Evolutionary conservation across 1,284 basidiomycete species (phyloP).

Genomic region (Tilletia caries): DNA sequence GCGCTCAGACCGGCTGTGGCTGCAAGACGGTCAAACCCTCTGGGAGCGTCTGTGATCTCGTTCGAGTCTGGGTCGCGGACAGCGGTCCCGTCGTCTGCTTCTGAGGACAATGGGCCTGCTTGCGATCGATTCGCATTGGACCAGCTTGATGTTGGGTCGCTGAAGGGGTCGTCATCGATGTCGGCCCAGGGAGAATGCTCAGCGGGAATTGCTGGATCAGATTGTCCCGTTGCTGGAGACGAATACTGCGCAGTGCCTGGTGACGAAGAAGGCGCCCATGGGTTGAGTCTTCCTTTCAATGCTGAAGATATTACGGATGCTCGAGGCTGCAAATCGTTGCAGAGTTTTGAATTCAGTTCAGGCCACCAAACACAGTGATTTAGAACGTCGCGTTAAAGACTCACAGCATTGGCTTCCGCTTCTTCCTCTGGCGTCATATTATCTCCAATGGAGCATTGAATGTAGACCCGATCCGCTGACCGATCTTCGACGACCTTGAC

Average conservation of each 20-base stretch:
- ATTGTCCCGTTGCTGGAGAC: background rate
- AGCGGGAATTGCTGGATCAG: too few species aligned
- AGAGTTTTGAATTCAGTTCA: background rate
- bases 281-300: background rate
- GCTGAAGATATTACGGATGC: too few species aligned
- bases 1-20: conserved; percentile 25
- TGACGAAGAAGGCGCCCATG: background rate
- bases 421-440: conserved; percentile 7
- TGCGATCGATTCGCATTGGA: too few species aligned
- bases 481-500: background rate
- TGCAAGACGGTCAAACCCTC: conserved; percentile 28
- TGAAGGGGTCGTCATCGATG: background rate
- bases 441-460: conserved; percentile 17
- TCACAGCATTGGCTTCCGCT: conserved; percentile 5
- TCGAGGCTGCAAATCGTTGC: background rate
- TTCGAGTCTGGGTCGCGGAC: background rate
- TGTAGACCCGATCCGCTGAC: background rate
- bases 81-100: background rate
- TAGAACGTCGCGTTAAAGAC: background rate
- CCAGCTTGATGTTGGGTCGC: too few species aligned
- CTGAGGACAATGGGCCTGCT: background rate
- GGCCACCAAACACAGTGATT: background rate
- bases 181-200: background rate
- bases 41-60: background rate
- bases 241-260: background rate